A percentile compares a stretch with the other conserved stretches of the same genome.
Conservation (phyloP, 495 filamentous ascomycete genomes). For the Hypoxylon perforatum region DNA sequence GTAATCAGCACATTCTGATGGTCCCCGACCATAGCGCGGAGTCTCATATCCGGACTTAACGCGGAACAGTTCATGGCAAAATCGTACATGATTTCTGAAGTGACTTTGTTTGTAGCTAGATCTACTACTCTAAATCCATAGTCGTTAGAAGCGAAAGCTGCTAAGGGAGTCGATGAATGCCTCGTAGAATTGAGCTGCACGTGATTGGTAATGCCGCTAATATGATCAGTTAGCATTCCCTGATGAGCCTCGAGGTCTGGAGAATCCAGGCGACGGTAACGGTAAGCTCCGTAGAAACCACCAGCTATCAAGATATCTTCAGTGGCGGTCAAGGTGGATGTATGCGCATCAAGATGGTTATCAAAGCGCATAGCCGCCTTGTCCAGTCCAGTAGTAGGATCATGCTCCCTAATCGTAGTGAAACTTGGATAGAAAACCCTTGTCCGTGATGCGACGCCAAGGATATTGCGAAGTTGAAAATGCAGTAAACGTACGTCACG, state of each 20-base stretch:
- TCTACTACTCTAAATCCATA: slow-evolving; percentile 79
- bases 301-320: slow-evolving; percentile 80
- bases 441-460: slow-evolving; percentile 77
- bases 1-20: slow-evolving; percentile 59
- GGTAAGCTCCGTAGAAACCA: slow-evolving; percentile 85
- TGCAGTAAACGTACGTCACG: slow-evolving; percentile 76
- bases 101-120: slow-evolving; percentile 72
- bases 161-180: slow-evolving; percentile 68
- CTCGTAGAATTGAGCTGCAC: slow-evolving; percentile 75
- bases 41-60: slow-evolving; percentile 78
- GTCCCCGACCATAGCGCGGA: slow-evolving; percentile 79
- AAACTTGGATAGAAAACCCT: slow-evolving; percentile 79
- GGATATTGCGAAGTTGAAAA: slow-evolving; percentile 89
- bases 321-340: slow-evolving; percentile 77
- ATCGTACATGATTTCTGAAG: slow-evolving; percentile 67
- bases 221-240: slow-evolving; percentile 73
- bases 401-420: slow-evolving; percentile 65
- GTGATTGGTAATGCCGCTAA: slow-evolving; percentile 88
- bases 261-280: slow-evolving; percentile 66
- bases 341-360: slow-evolving; percentile 59
- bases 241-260: slow-evolving; percentile 58
- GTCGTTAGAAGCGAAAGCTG: slow-evolving; percentile 89
- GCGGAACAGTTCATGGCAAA: slow-evolving; percentile 87
- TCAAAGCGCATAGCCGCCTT: slow-evolving; percentile 72
- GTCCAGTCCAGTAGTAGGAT: slow-evolving; percentile 60